Percentiles rank a stretch among this genome's conserved stretches.
Conservation (phyloP, 2,329 filamentous ascomycete species). For the Stemphylium beticola region DNA sequence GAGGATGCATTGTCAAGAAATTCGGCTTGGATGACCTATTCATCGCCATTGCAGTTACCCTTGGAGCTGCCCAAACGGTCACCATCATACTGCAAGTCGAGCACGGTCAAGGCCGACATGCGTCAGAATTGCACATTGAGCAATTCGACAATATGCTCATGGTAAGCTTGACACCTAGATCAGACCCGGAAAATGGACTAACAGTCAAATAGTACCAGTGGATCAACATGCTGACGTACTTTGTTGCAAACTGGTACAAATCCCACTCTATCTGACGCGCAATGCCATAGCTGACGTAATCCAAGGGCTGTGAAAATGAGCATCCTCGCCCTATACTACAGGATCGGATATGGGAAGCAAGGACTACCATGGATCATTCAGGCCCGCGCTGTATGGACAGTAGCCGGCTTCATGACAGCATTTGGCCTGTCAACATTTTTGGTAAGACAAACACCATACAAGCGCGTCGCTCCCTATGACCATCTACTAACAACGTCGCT, state of each 20-base stretch:
- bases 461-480: too few relatives aligned
- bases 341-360: constrained; percentile 32
- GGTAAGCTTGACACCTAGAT: constrained; percentile 10
- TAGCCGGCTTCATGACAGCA: constrained; percentile 27
- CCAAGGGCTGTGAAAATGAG: constrained; percentile 40
- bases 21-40: constrained; percentile 37
- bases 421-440: constrained; percentile 30
- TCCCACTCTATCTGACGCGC: neutral
- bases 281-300: neutral
- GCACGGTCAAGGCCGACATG: constrained; percentile 32
- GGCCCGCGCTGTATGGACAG: constrained; percentile 26
- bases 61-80: constrained; percentile 34
- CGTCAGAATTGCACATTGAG: constrained; percentile 20
- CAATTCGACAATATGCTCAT: constrained; percentile 32
- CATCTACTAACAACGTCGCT: neutral
- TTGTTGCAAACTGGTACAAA: constrained; percentile 34
- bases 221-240: constrained; percentile 37
- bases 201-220: constrained; percentile 30
- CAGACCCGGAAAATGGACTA: neutral
- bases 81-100: constrained; percentile 35
- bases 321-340: constrained; percentile 36
- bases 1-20: constrained; percentile 32
- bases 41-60: constrained; percentile 31
- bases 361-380: constrained; percentile 34
- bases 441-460: constrained; percentile 11